Evolutionary conservation across 495 filamentous ascomycete species (phyloP).

Genomic region (Corynascus novoguineensis): DNA sequence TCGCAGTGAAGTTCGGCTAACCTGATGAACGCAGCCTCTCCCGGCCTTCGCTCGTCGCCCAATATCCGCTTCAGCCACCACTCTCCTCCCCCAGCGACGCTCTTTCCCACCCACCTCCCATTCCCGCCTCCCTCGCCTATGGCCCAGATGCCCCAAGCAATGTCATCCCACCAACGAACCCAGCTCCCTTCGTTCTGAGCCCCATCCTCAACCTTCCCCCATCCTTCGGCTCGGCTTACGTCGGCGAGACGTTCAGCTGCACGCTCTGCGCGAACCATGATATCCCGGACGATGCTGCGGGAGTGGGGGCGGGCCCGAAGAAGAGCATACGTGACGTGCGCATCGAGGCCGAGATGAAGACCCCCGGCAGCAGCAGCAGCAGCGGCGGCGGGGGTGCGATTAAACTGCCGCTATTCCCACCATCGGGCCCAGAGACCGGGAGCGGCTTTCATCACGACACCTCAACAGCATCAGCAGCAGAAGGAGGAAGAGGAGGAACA

Average conservation of each 20-base stretch:
- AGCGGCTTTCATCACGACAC: not conserved
- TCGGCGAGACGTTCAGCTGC: slow-evolving; percentile 91
- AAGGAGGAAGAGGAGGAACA: slow-evolving; percentile 5
- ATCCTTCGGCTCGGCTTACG: slow-evolving; percentile 88
- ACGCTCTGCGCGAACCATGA: slow-evolving; percentile 94
- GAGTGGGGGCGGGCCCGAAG: slow-evolving; percentile 24
- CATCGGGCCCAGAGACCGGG: no score
- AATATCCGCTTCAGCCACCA: slow-evolving; percentile 41
- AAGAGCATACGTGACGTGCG: slow-evolving; percentile 64
- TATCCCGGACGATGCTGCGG: slow-evolving; percentile 30
- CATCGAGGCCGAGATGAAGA: slow-evolving; percentile 92
- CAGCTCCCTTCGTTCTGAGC: slow-evolving; percentile 43
- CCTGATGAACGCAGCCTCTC: slow-evolving; percentile 40
- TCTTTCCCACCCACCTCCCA: slow-evolving; percentile 21
- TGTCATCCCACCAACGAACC: slow-evolving; percentile 27
- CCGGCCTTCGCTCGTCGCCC: slow-evolving; percentile 48
- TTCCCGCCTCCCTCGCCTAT: slow-evolving; percentile 46
- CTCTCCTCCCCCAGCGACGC: slow-evolving; percentile 8
- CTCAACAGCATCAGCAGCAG: not conserved
- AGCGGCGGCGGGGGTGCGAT: slow-evolving; percentile 14
- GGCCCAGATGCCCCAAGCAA: slow-evolving; percentile 21
- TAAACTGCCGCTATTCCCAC: slow-evolving; percentile 20
- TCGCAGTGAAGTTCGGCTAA: not conserved
- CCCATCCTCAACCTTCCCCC: slow-evolving; percentile 81
- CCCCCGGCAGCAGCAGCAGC: slow-evolving; percentile 55